Base-by-base conservation (phyloP, 129 eudicot species). In the Lactuca saligna region DNA sequence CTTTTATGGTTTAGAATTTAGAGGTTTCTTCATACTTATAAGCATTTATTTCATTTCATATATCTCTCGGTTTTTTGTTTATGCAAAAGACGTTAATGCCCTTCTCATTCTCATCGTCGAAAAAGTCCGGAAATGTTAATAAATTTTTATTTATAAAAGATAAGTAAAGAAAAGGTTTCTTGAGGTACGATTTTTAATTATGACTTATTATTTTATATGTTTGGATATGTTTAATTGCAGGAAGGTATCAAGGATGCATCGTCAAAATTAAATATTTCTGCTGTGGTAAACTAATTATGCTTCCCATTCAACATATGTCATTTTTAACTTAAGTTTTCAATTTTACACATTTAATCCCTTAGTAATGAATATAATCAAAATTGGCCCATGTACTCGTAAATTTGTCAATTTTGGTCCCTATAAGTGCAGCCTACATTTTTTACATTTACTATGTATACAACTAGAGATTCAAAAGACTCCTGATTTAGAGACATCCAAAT, bases 401-500 rank as follows among this genome's bases (percentile, higher is more conserved):
- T 20, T 20, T 20, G 20, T 20, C 20, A 20, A 20, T 20, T 20
- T 20, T 20, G 0, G 20, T 20, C 20, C 20, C 20, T 20, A 20
- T 20, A 20, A 20, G 20, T 20, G 20, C 20, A 20, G 1, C 20
- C 20, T 20, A 20, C 20, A 20, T 20, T 20, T 20, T 20, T 20
- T 20, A 20, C 20, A 1, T 20, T 20, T 20, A 20, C 20, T 20
- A 20, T 20, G 0, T 20, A 25, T 46, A 61, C 91, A 90, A 95
- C 73, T 87, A 55, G 2, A 25, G 29, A 25, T 25, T 25, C 1
- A 25, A 0, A 25, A 25, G 82, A 93, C 98, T 31, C 98, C 95
- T 4, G 92, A 86, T 78, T 70, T 92, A 68, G 98, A 93, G 76
- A 75, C 95, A 48, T 96, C 96, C 7, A 82, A 81, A 68, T 92